Evolutionary conservation across 225 moss, liverwort and hornwort species (phyloP).

Genomic region (Rhytidiadelphus loreus): DNA sequence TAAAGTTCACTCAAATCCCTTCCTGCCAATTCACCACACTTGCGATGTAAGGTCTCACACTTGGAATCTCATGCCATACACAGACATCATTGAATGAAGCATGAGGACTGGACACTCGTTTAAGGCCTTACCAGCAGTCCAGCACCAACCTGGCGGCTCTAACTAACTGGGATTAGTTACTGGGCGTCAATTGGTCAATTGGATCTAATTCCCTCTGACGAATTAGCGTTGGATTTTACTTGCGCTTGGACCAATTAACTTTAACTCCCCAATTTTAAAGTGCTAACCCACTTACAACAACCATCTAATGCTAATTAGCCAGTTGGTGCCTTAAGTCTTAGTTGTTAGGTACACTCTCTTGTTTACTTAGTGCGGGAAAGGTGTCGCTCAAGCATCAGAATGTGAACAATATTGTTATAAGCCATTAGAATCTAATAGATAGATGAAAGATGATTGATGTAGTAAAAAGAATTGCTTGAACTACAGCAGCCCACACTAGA

Average conservation of each 20-base stretch:
- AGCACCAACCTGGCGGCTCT: not conserved
- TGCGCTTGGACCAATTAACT: not conserved
- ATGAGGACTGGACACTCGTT: not conserved
- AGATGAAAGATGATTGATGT: not conserved
- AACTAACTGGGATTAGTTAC: not conserved
- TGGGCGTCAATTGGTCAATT: not conserved
- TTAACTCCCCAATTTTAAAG: not conserved
- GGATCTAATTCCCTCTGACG: not conserved
- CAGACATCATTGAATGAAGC: not conserved
- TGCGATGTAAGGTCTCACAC: not conserved
- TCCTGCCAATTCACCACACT: conserved; percentile 7
- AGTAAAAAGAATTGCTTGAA: not conserved
- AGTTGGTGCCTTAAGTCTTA: not conserved
- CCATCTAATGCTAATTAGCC: not conserved
- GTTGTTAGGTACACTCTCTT: not conserved
- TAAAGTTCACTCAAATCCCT: conserved; percentile 29
- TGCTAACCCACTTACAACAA: not conserved
- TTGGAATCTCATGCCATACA: not conserved
- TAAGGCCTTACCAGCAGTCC: not conserved
- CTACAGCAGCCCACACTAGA: not conserved
- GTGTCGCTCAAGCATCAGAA: not conserved
- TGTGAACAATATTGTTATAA: not conserved
- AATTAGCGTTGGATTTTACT: not conserved
- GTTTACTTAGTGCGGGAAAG: no score
- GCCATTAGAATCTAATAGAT: not conserved